A percentile compares a stretch with the other conserved stretches of the same genome.
These are phyloP conservation scores for Magnusiomyces tetraspermus DNA, from an alignment of 1,139 yeast species.

Conservation along the genomic window DNA sequence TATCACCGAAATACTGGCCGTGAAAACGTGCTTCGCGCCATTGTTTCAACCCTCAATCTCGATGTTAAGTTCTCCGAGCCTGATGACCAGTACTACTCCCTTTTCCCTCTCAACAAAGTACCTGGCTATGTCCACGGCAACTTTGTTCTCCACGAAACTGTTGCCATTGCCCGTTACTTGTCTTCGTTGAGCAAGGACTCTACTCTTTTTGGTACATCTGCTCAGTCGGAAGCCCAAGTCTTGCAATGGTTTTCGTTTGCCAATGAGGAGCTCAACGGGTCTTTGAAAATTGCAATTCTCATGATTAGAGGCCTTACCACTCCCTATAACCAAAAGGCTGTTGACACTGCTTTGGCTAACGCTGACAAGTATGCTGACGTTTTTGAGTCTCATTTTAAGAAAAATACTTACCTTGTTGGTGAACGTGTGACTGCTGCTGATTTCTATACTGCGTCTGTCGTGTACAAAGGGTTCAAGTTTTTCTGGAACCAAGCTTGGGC, in stretches of 20 bases:
- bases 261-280: slow-evolving; percentile 56
- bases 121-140: slow-evolving; percentile 77
- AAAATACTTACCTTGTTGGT: slow-evolving; percentile 82
- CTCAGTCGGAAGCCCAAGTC: slow-evolving; percentile 60
- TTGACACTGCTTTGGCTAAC: slow-evolving; percentile 46
- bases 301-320: slow-evolving; percentile 40
- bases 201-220: slow-evolving; percentile 52
- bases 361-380: slow-evolving; percentile 30
- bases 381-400: slow-evolving; percentile 38
- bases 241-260: slow-evolving; percentile 76
- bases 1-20: slow-evolving; percentile 17
- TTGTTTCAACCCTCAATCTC: slow-evolving; percentile 62
- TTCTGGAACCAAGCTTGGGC: slow-evolving; percentile 75
- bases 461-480: slow-evolving; percentile 55
- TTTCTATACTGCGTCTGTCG: slow-evolving; percentile 50
- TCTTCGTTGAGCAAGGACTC: slow-evolving; percentile 25
- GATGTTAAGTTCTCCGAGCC: slow-evolving; percentile 53
- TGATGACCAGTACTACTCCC: slow-evolving; percentile 38
- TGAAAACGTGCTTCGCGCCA: slow-evolving; percentile 33
- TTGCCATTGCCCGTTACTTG: slow-evolving; percentile 53
- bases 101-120: slow-evolving; percentile 63
- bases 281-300: slow-evolving; percentile 33
- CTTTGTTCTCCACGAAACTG: slow-evolving; percentile 62
- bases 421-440: slow-evolving; percentile 87
- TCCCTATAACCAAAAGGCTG: slow-evolving; percentile 74